A percentile compares a stretch with the other conserved stretches of the same genome.
Conservation (phyloP, 176 grass and related monocot species). For the Zea luxurians region DNA sequence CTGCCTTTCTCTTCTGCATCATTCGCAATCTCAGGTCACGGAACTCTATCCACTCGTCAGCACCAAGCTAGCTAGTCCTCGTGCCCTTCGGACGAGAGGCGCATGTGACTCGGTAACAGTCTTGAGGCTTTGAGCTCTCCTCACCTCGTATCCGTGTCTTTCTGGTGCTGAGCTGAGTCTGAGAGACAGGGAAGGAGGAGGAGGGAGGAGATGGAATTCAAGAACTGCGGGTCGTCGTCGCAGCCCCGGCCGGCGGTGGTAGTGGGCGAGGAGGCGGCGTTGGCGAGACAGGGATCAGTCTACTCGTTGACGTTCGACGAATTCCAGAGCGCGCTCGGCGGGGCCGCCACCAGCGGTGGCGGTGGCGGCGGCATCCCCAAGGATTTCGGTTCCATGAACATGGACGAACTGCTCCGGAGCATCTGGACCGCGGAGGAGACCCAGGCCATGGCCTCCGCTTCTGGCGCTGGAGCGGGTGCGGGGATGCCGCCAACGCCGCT, state of each 20-base stretch:
- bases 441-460: constrained; percentile 61
- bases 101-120: constrained; percentile 41
- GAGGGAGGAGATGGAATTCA: constrained; percentile 40
- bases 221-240: constrained; percentile 43
- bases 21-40: background rate
- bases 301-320: constrained; percentile 85
- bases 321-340: constrained; percentile 72
- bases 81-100: constrained; percentile 37
- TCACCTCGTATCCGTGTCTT: constrained; percentile 14
- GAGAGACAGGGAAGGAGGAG: constrained; percentile 2
- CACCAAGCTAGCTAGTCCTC: background rate
- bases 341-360: background rate
- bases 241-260: constrained; percentile 17
- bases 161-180: constrained; percentile 40
- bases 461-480: background rate
- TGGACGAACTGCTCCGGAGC: constrained; percentile 93
- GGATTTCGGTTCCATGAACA: constrained; percentile 92
- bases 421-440: constrained; percentile 95
- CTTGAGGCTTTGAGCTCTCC: constrained; percentile 27
- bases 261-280: background rate
- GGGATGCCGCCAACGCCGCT: constrained; percentile 28
- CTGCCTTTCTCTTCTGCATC: constrained; percentile 14
- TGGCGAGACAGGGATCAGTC: constrained; percentile 63
- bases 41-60: constrained; percentile 4
- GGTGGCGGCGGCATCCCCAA: constrained; percentile 42